Conservation (phyloP, 2,329 filamentous ascomycete genomes). For the Fusarium papillatum region DNA sequence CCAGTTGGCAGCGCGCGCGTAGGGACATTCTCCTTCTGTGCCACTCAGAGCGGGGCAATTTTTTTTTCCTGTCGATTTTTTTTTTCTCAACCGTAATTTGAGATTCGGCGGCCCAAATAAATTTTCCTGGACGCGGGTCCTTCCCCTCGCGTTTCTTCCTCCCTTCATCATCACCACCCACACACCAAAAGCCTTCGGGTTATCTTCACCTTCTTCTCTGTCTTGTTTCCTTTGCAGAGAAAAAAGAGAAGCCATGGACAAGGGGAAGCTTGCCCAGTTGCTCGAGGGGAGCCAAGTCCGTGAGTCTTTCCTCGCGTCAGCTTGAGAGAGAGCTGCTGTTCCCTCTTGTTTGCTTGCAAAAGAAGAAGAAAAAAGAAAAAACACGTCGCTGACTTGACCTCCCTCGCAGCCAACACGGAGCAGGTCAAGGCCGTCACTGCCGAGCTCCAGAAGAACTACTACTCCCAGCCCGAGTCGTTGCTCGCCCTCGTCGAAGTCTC, state of each 20-base stretch:
- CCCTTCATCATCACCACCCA: slow-evolving; percentile 33
- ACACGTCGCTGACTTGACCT: slow-evolving; percentile 25
- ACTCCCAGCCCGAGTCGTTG: slow-evolving; percentile 86
- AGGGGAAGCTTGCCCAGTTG: slow-evolving; percentile 85
- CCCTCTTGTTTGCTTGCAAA: not conserved
- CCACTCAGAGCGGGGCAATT: slow-evolving; percentile 37
- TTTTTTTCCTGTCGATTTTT: slow-evolving; percentile 34
- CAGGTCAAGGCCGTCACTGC: slow-evolving; percentile 92
- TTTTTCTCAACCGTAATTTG: slow-evolving; percentile 23
- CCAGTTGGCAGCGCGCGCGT: slow-evolving; percentile 1
- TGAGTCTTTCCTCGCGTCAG: slow-evolving; percentile 62
- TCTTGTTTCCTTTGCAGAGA: slow-evolving; percentile 35
- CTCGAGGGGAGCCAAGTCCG: slow-evolving; percentile 90
- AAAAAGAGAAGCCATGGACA: slow-evolving; percentile 53
- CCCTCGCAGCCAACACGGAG: slow-evolving; percentile 81
- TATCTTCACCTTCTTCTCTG: slow-evolving; percentile 35
- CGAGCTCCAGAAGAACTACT: slow-evolving; percentile 94
- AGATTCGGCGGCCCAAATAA: slow-evolving; percentile 26
- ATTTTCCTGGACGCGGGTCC: slow-evolving; percentile 37
- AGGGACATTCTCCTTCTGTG: slow-evolving; percentile 3
- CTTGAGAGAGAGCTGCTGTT: slow-evolving; percentile 6
- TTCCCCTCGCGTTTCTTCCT: slow-evolving; percentile 27
- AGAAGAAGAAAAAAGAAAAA: not conserved
- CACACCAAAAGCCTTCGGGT: slow-evolving; percentile 28
- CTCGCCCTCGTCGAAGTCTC: slow-evolving; percentile 90